Evolutionary conservation across 495 filamentous ascomycete genomes (phyloP).

Genomic region (Penicillium taxi): DNA sequence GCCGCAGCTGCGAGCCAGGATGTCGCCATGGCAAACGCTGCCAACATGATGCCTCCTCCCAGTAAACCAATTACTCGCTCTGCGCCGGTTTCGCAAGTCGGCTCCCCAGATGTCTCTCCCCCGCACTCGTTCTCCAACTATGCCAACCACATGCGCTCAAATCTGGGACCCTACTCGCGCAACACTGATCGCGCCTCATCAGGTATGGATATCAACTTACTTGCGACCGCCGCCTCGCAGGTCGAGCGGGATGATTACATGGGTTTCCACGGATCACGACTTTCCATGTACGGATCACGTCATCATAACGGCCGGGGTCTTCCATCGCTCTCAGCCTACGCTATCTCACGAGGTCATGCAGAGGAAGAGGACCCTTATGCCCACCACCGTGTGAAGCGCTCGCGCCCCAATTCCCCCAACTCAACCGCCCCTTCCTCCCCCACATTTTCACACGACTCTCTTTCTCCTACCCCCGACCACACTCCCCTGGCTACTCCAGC

Average conservation of each 20-base stretch:
- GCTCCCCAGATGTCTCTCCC: conserved; percentile 91
- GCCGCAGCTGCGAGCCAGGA: conserved; percentile 45
- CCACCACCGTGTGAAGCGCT: conserved; percentile 74
- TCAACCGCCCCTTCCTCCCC: conserved; percentile 94
- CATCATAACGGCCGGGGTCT: conserved; percentile 57
- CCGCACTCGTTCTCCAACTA: conserved; percentile 82
- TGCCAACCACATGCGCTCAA: conserved; percentile 53
- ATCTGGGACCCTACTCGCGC: conserved; percentile 59
- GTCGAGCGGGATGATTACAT: conserved; percentile 71
- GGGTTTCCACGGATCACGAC: conserved; percentile 32
- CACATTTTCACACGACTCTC: conserved; percentile 94
- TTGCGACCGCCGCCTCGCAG: conserved; percentile 85
- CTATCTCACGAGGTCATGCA: conserved; percentile 73
- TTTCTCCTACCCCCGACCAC: conserved; percentile 93
- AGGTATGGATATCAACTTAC: conserved; percentile 72
- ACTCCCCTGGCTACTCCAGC: conserved; percentile 92
- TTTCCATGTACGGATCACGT: conserved; percentile 48
- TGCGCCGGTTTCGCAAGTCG: conserved; percentile 81
- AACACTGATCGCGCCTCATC: conserved; percentile 40
- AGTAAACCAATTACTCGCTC: conserved; percentile 68
- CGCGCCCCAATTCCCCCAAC: conserved; percentile 84
- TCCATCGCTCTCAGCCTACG: conserved; percentile 75
- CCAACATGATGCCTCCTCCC: conserved; percentile 66
- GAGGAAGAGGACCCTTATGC: conserved; percentile 67
- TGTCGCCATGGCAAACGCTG: conserved; percentile 42